A percentile compares a stretch with the other conserved stretches of the same genome.
phyloP scores from a whole-genome alignment of 2,329 filamentous ascomycete genomes.

The Neofusicoccum umdonicola region DNA sequence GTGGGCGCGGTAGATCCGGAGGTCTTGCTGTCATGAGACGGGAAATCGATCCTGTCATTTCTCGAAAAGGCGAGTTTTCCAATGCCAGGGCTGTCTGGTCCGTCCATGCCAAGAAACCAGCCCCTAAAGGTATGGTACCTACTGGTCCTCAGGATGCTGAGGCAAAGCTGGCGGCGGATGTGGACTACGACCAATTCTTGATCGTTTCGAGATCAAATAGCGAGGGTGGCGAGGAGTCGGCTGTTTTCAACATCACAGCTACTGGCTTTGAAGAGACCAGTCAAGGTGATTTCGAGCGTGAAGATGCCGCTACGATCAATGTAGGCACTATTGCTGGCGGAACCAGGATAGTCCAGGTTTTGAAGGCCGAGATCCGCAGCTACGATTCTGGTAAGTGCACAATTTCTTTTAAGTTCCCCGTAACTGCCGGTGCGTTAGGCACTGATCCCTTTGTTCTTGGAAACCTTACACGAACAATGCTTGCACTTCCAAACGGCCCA shows the following conservation, averaged over 20 bases:
- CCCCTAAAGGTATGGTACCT: slow-evolving; percentile 56
- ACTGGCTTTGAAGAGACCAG: slow-evolving; percentile 71
- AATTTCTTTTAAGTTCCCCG: slow-evolving; percentile 4
- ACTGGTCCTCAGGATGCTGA: slow-evolving; percentile 45
- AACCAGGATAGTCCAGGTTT: slow-evolving; percentile 80
- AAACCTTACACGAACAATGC: neutral
- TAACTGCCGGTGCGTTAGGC: neutral
- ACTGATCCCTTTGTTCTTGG: neutral
- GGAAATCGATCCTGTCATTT: slow-evolving; percentile 70
- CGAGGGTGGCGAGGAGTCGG: slow-evolving; percentile 69
- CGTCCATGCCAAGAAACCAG: slow-evolving; percentile 65
- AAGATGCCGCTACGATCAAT: slow-evolving; percentile 81
- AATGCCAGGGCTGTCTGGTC: slow-evolving; percentile 80
- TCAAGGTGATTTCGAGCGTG: slow-evolving; percentile 87
- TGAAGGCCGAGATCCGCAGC: slow-evolving; percentile 81
- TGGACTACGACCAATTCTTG: slow-evolving; percentile 74
- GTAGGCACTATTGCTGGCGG: slow-evolving; percentile 79
- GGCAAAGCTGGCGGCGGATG: slow-evolving; percentile 45
- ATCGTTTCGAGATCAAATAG: slow-evolving; percentile 71
- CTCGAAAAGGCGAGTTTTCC: slow-evolving; percentile 69
- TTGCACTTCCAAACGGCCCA: neutral
- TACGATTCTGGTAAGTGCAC: slow-evolving; percentile 77
- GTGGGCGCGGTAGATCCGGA: slow-evolving; percentile 65
- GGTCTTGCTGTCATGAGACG: slow-evolving; percentile 74
- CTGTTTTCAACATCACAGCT: slow-evolving; percentile 73